phyloP scores from a whole-genome alignment of 2,329 filamentous ascomycete genomes.

The Colletotrichum cereale region DNA sequence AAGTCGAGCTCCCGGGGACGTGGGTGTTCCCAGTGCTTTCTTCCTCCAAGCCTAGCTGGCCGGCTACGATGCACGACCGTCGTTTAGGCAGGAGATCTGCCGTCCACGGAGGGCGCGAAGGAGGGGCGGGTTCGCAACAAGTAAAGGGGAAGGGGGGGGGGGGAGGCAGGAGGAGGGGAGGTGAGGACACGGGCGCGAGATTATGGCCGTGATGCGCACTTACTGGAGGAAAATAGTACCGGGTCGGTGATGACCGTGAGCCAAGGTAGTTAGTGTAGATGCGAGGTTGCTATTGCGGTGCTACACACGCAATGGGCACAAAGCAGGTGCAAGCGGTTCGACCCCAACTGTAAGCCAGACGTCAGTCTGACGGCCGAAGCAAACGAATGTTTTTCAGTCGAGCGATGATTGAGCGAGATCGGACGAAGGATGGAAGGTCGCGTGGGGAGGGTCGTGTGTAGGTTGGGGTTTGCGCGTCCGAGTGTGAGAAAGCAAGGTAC shows the following conservation, averaged over 20 bases:
- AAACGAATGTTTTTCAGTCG: constrained; percentile 30
- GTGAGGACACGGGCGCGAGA: constrained; percentile 6
- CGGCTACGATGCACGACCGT: constrained; percentile 22
- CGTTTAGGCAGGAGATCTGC: constrained; percentile 30
- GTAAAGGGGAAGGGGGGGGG: constrained; percentile 21
- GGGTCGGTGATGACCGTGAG: constrained; percentile 1
- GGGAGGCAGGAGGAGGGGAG: constrained; percentile 1
- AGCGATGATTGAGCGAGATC: constrained; percentile 23
- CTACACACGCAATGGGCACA: constrained; percentile 12
- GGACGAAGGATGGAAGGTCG: constrained; percentile 31
- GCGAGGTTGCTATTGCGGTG: constrained; percentile 29
- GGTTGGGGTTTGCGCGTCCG: constrained; percentile 16
- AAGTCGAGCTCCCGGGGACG: constrained; percentile 14
- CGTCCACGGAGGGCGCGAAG: constrained; percentile 23
- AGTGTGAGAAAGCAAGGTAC: not conserved
- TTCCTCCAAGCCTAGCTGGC: constrained; percentile 13
- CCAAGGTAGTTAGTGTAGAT: constrained; percentile 5
- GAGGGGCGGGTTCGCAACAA: constrained; percentile 19
- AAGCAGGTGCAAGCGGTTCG: constrained; percentile 12
- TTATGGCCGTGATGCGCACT: constrained; percentile 22
- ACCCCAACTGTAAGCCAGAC: constrained; percentile 23
- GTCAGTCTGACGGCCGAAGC: constrained; percentile 33
- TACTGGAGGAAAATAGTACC: constrained; percentile 11
- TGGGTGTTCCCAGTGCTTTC: constrained; percentile 20
- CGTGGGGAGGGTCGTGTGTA: constrained; percentile 28